Evolutionary conservation across 1,284 basidiomycete genomes (phyloP), one percentile per base, ranked within the genome.

Genomic region (Coniophora puteana): DNA sequence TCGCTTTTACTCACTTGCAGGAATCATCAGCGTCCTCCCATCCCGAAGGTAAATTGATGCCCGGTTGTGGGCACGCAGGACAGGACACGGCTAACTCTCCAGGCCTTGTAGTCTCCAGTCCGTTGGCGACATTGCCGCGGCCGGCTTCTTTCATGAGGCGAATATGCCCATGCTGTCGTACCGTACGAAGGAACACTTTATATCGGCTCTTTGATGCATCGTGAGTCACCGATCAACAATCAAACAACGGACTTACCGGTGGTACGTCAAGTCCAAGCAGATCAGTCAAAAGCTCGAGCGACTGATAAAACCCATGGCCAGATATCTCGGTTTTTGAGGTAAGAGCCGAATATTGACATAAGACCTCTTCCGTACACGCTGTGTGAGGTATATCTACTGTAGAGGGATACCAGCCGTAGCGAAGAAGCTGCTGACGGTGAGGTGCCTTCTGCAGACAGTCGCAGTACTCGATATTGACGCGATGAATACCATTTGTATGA

Each of bases 111-210:
- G 28, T 33, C 8, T 25, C 33, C 8, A 50, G 17, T 12, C 45
- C 29, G 17, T 8, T 8, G 10, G 27, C 23, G 23, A 49, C 43
- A 26, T 51, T 46, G 14, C 41, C 57, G 3, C 51, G 31, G 1
- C 51, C 52, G 2, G 34, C 53, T 11, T 43, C 44, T 35, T 55
- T 57, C 12, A 58, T 34, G 17, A 49, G 45, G 14, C 46, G 40
- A 6, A 54, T 27, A 32, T 54, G 47, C 1, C 37, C 17, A 42
- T 43, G 54, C 17, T 53, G 24, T 3, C 48, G 41, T 4, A 47
- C 44, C 37, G 44, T 45, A 6, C 44, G 36, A 13, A 44, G 24
- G 23, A 52, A 50, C 21, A 45, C 30, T n/a, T 46, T 39, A 25
- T 53, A 51, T 1, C 47, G 40, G 29, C 48, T 38, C 45, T 49